Base-by-base conservation (phyloP, 2,329 filamentous ascomycete genomes). In the Acephala macrosclerotiorum region DNA sequence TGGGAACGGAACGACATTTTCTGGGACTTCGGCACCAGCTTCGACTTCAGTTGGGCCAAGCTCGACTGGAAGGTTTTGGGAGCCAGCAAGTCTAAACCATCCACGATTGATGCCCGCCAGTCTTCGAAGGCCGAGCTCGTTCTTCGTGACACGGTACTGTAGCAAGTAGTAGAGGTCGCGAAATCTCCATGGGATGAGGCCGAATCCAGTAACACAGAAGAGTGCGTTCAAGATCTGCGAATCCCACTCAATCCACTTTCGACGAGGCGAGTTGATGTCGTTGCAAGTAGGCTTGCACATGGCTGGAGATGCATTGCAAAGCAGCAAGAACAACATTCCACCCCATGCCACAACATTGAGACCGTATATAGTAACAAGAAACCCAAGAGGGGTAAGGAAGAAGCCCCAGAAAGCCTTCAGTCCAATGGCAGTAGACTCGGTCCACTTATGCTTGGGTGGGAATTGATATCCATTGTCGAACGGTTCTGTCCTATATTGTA, bases 331-430 rank as follows among this genome's bases (percentile, higher is more conserved):
- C 38, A 97, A 84, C 93, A 97, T 97, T 65, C 91, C 93, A 60
- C 93, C 93, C 93, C 93, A 97, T 0, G 91, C 94, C 11, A 97
- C 87, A 22, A 97, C 86, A 69, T 95, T 94, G 64, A 96, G 84
- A 14, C 90, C 88, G 77, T 96, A 97, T 6, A 97, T 77, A 1
- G 89, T 91, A 47, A 95, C 86, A 61, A 92, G 80, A 75, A 96
- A 93, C 2, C 93, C 93, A 62, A 91, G 78, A 0, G 91, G 91
- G 0, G 92, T 96, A 42, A 86, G 80, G 72, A 91, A 87, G 80
- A 93, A 97, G 60, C 87, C 85, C 87, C 88, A 90, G 74, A 91
- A 92, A 0, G 86, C 84, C 33, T 83, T 80, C 14, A 89, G 74
- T 1, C 85, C 87, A 60, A 88, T 86, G 22, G 77, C 80, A 1